Base-by-base conservation (phyloP, 208 protist genomes). In the Crithidia bombi region DNA sequence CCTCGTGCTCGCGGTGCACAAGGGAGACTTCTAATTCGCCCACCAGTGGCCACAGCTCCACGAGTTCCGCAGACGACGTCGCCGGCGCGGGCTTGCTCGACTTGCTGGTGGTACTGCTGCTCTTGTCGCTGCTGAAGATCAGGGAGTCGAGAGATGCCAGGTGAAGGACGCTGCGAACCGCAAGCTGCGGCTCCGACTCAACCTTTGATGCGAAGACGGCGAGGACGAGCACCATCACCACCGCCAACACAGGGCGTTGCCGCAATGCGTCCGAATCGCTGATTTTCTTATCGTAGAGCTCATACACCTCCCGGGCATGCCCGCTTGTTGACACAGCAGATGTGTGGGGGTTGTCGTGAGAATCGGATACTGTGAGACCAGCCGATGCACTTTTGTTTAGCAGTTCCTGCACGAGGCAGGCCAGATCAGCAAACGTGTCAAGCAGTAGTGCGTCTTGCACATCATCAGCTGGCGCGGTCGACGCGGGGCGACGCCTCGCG, bases 181-280 rank as follows among this genome's bases (percentile, higher is more conserved):
- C 77, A 23, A 83, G 75, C 33, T 74, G 61, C 35, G 68, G 63
- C 38, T 72, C 70, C 12, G 65, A 23, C 17, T 32, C 19, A 1
- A 70, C 55, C 39, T 56, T 41, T 21, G 61, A 62, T 0, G 82
- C 79, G 39, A 80, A 69, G 51, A 86, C 69, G 17, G 79, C 82
- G 12, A 87, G 68, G 28, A 81, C 69, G 21, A 87, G 58, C 41
- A 78, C 74, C 57, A 83, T 79, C 19, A 79, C 78, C 14, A 91
- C 79, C 1, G 68, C 46, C 23, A 83, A 58, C 35, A 91, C 64
- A 26, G 85, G 82, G 17, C 79, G 80, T 44, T 82, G 65, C 14
- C 43, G 50, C 11, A 58, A 30, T 21, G 26, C 54, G 26, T 58
- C 59, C 9, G 43, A 17, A 21, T 69, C 25, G 50, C 36, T 28